Evolutionary conservation across 163 green algal genomes (phyloP), one percentile per base, ranked within the genome.

Genomic region (Smithsoniella earleae): DNA sequence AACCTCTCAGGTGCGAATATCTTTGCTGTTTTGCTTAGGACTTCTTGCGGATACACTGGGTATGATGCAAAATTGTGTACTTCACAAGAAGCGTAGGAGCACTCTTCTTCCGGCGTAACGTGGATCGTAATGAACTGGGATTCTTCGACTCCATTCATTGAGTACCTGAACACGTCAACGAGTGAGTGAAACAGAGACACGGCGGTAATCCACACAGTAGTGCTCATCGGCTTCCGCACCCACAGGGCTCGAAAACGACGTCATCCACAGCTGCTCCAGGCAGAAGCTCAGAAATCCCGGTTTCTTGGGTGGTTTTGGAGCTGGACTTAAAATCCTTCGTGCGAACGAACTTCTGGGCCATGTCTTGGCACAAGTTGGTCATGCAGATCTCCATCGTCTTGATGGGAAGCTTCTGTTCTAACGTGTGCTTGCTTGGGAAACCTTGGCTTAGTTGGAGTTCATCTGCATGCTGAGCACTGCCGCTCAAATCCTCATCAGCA

Each of bases 81-180:
- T 82, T 99, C 95, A 33, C 97, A 84, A 45, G 81, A 92, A 3
- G 93, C 92, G 69, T 98, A 99, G 54, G 77, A 90, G 79, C 91
- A 97, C 66, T 80, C 83, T 3, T 88, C 83, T 85, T 99, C 93
- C 0, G 95, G 95, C 0, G 94, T 98, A 81, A 98, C 89, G 81
- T 98, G 95, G 66, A 98, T 95, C 55, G 95, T 99, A 43, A 90
- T 90, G 79, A 93, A 90, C 28, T 83, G 83, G 1, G 31, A 78
- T 13, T 76, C 87, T 34, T 90, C 76, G 27, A 97, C 86, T 44
- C 87, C 90, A 76, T 99, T 99, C 91, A 98, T 97, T 52, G 82
- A 93, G 89, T 99, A 99, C 55, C 95, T 95, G 83, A 92, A 98
- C 2, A 93, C 94, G 79, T 98, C 93, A 81, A 98, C 98, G 2